Conservation (phyloP, 306 rosid genomes). For the Delonix regia region DNA sequence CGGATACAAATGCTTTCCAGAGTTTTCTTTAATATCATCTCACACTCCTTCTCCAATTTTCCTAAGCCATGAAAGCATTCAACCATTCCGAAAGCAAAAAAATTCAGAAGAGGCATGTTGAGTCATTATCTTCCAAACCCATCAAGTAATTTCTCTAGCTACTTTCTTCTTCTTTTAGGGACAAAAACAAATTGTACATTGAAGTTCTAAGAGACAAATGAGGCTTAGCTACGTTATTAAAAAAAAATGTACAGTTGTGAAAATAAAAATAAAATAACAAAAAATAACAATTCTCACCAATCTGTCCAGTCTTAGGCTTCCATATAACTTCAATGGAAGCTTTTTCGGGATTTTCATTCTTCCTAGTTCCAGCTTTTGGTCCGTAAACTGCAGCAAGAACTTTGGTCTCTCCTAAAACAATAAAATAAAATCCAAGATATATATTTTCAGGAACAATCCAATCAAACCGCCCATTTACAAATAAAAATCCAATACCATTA, state of each 20-base stretch:
- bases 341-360: slow-evolving; percentile 88
- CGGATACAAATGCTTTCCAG: slow-evolving; percentile 77
- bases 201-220: neutral
- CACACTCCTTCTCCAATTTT: slow-evolving; percentile 77
- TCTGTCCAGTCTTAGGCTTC: slow-evolving; percentile 92
- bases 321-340: slow-evolving; percentile 93
- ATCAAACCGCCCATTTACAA: neutral
- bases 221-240: neutral
- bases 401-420: slow-evolving; percentile 74
- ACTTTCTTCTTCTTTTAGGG: neutral
- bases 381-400: slow-evolving; percentile 88
- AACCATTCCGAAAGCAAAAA: neutral
- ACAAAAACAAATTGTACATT: neutral
- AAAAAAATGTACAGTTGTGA: neutral
- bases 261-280: neutral
- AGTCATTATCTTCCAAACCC: neutral
- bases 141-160: neutral
- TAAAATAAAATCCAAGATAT: neutral
- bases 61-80: slow-evolving; percentile 44
- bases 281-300: slow-evolving; percentile 44
- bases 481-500: neutral
- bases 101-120: neutral
- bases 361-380: slow-evolving; percentile 84
- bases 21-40: slow-evolving; percentile 85
- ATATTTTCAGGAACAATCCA: neutral